Evolutionary conservation across 2,329 filamentous ascomycete genomes (phyloP), one percentile per base, ranked within the genome.

Genomic region (Bipolaris bicolor): DNA sequence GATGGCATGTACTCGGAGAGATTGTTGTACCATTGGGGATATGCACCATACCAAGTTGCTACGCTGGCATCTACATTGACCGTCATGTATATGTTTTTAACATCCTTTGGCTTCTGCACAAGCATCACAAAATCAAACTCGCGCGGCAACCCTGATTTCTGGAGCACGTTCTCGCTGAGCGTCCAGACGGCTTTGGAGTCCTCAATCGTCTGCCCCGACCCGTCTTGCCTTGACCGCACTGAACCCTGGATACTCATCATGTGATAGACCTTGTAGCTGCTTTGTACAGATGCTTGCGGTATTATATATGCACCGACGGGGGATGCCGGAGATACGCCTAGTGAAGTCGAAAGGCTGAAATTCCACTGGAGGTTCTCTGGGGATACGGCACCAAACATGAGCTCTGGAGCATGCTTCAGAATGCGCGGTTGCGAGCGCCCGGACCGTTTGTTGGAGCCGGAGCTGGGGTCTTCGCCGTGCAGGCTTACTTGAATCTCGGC

Each of bases 101-200:
- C 68, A n/a, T 74, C 66, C 7, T 74, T 65, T 5, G 78, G 79
- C 55, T 81, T 81, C 49, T 80, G 76, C 9, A 83, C 69, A 5
- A 83, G 66, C 70, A 83, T 76, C 15, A 81, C 80, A 61, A 83
- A 83, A 2, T 81, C 82, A 48, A 83, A 82, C 55, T 83, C 81
- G 7, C 81, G 76, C 9, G 81, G 81, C 4, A 83, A 66, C 2
- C 81, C 81, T 4, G 79, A 81, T 22, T 77, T 74, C 60, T 83
- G 81, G 7, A 83, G 67, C 36, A 65, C 60, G 54, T 83, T 83
- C 51, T 83, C 81, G 52, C 81, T 79, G 1, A 83, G 70, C 4
- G 81, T 81, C 81, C 81, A 83, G 13, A 83, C 76, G 7, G 82
- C 73, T 59, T 80, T 77, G 2, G 74, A 79, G 43, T 80, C 77